These are phyloP conservation scores for Xylaria sp. DNA, from an alignment of 2,329 filamentous ascomycete species.

Conservation along the genomic window DNA sequence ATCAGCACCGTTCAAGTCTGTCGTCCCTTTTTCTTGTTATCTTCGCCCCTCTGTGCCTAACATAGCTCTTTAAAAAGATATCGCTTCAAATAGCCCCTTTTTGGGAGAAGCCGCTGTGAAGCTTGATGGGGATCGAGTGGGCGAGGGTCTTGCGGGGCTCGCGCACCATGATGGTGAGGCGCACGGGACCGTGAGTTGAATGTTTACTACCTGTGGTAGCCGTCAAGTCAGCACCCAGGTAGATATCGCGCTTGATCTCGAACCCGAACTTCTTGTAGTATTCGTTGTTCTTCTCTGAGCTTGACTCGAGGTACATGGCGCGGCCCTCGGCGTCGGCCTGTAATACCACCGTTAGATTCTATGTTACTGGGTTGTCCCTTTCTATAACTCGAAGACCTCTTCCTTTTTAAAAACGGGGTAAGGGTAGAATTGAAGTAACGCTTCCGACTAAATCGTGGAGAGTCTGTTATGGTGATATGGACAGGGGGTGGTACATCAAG, in stretches of 20 bases:
- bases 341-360: constrained; percentile 1
- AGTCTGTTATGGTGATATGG: neutral
- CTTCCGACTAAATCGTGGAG: neutral
- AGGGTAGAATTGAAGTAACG: neutral
- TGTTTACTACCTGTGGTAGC: constrained; percentile 16
- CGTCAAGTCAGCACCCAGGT: constrained; percentile 48
- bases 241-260: constrained; percentile 65
- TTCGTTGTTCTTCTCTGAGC: constrained; percentile 67
- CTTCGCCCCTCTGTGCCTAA: neutral
- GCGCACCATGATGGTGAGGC: constrained; percentile 81
- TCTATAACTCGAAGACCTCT: neutral
- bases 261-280: constrained; percentile 83
- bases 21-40: neutral
- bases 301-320: constrained; percentile 80
- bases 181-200: constrained; percentile 54
- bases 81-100: constrained; percentile 24
- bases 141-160: constrained; percentile 60
- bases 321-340: constrained; percentile 72
- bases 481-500: constrained; percentile 4
- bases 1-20: constrained; percentile 18
- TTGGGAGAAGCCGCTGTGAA: constrained; percentile 36
- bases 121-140: constrained; percentile 45
- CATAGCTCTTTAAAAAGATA: constrained; percentile 16
- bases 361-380: neutral
- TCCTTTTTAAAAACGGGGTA: neutral